phyloP scores from a whole-genome alignment of 257 asterid species.

The Solanum lycopersicoides region DNA sequence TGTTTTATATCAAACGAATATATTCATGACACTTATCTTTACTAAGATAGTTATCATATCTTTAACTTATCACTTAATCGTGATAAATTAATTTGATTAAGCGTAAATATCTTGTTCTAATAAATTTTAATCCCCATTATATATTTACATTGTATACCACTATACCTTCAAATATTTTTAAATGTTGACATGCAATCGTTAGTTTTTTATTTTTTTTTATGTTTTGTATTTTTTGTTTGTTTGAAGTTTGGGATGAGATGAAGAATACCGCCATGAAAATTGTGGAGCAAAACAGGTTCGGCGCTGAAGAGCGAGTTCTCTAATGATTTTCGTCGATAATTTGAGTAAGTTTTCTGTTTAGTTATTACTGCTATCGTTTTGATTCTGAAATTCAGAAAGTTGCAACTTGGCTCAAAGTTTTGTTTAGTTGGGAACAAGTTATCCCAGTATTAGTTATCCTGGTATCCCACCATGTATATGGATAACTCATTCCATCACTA shows the following conservation, averaged over 20 bases:
- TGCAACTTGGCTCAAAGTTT: neutral
- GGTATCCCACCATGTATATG: no score
- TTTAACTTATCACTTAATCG: neutral
- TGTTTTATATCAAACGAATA: neutral
- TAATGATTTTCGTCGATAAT: conserved; percentile 85
- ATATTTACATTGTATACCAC: no score
- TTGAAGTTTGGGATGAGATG: neutral
- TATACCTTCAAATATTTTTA: no score
- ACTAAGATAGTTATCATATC: neutral
- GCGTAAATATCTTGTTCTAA: neutral
- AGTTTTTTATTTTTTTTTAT: neutral
- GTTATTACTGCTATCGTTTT: neutral
- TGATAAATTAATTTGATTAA: neutral
- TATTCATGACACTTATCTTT: neutral
- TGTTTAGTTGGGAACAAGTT: no score
- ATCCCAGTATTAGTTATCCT: no score
- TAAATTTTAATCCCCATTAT: neutral
- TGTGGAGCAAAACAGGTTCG: conserved; percentile 90
- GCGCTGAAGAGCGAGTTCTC: conserved; percentile 85
- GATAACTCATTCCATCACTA: no score
- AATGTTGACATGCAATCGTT: neutral
- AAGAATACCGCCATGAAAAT: neutral
- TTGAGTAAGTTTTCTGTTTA: conserved; percentile 47
- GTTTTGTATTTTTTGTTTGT: neutral
- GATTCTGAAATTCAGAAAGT: neutral